Percentiles rank a stretch among this genome's conserved stretches.
Evolutionary conservation across 2,329 filamentous ascomycete species (phyloP).

Genomic region (Cordyceps tenuipes): DNA sequence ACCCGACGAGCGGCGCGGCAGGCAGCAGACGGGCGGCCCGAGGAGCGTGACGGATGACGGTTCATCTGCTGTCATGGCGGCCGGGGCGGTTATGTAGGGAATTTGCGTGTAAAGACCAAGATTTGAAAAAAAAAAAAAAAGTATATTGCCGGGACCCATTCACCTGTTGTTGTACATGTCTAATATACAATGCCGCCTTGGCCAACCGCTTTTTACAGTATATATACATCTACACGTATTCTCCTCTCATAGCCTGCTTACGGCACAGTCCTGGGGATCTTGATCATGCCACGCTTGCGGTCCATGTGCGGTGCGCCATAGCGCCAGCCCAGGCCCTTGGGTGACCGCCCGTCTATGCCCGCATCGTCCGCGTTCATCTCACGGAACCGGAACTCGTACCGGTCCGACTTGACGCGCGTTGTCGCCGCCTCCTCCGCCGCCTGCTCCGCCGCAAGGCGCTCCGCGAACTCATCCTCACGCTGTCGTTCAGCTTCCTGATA

Average conservation of each 20-base stretch:
- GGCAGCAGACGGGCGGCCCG: too few relatives aligned
- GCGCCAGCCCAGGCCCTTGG: slow-evolving; percentile 48
- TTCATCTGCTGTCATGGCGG: neutral
- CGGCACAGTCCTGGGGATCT: slow-evolving; percentile 58
- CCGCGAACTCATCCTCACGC: slow-evolving; percentile 32
- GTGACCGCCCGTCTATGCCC: slow-evolving; percentile 44
- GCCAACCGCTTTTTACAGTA: neutral
- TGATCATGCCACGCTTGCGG: slow-evolving; percentile 54
- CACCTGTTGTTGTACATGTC: slow-evolving; percentile 3
- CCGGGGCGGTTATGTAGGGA: too few relatives aligned
- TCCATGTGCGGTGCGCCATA: slow-evolving; percentile 58
- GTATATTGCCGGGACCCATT: neutral
- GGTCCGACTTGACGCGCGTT: slow-evolving; percentile 38
- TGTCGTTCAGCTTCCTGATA: slow-evolving; percentile 37
- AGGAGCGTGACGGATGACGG: too few relatives aligned
- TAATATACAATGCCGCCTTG: slow-evolving; percentile 8
- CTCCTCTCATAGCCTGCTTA: slow-evolving; percentile 20
- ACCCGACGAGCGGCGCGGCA: too few relatives aligned
- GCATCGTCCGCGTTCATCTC: slow-evolving; percentile 49
- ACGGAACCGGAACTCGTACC: slow-evolving; percentile 57
- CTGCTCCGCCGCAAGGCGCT: slow-evolving; percentile 23
- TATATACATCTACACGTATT: neutral
- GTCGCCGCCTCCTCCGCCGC: slow-evolving; percentile 32
- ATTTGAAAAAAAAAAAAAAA: neutral
- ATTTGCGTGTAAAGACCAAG: too few relatives aligned